Evolutionary conservation across 2,329 filamentous ascomycete genomes (phyloP).

Genomic region (Tolypocladium tropicale): DNA sequence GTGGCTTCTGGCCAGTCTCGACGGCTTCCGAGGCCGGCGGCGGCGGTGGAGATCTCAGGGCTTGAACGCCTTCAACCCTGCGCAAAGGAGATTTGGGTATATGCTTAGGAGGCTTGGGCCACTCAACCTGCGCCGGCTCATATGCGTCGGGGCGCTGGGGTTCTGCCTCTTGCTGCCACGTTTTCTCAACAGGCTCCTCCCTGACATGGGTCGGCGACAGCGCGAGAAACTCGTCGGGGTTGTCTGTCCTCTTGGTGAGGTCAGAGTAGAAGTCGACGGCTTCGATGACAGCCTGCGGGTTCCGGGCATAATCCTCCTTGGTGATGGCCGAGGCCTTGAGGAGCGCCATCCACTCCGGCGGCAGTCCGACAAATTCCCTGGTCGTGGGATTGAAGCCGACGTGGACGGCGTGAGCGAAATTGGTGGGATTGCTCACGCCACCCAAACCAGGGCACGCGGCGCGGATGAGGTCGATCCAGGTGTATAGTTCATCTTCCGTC

Average conservation of each 20-base stretch:
- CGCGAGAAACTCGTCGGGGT: slow-evolving; percentile 57
- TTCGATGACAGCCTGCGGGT: slow-evolving; percentile 77
- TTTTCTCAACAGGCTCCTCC: slow-evolving; percentile 41
- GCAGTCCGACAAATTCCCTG: slow-evolving; percentile 88
- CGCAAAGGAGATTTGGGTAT: not conserved
- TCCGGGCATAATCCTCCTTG: slow-evolving; percentile 96
- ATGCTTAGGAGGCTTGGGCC: not conserved
- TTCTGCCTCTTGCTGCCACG: slow-evolving; percentile 27
- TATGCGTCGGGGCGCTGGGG: not conserved
- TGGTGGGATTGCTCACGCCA: slow-evolving; percentile 95
- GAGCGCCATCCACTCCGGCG: slow-evolving; percentile 93
- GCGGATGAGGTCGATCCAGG: slow-evolving; percentile 98
- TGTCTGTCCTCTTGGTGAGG: slow-evolving; percentile 64
- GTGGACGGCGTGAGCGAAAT: slow-evolving; percentile 94
- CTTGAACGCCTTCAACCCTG: not conserved
- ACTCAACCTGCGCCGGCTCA: not conserved
- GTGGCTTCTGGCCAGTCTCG: not conserved
- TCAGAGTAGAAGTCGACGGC: slow-evolving; percentile 80
- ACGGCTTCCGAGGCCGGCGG: not conserved
- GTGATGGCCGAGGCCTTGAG: slow-evolving; percentile 94
- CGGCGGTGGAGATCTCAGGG: not conserved
- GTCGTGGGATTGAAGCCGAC: slow-evolving; percentile 95
- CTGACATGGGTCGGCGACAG: slow-evolving; percentile 58
- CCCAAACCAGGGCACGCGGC: slow-evolving; percentile 97
- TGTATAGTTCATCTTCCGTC: slow-evolving; percentile 91